Percentiles rank a stretch among this genome's conserved stretches.
Conservation (phyloP, 495 filamentous ascomycete genomes). For the Hyaloscypha hepaticicola region DNA sequence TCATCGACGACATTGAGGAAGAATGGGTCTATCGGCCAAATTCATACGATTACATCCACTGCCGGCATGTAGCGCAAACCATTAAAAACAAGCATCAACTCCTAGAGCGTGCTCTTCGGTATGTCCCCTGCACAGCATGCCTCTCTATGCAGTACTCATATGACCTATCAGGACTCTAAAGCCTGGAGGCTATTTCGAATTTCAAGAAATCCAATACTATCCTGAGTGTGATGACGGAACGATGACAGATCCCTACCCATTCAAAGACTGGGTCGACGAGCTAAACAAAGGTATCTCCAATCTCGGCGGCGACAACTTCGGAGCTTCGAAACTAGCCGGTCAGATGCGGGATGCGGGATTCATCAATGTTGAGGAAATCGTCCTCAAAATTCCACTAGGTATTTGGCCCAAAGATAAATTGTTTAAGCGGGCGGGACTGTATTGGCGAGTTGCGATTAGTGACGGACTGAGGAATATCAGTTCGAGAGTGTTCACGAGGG, state of each 20-base stretch:
- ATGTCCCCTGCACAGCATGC: background rate
- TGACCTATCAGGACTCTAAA: constrained; percentile 32
- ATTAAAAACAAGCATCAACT: background rate
- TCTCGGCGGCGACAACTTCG: constrained; percentile 7
- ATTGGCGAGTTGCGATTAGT: background rate
- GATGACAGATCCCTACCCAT: constrained; percentile 29
- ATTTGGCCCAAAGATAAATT: constrained; percentile 6
- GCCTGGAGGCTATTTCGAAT: constrained; percentile 55
- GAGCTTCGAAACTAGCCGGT: constrained; percentile 1
- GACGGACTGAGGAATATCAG: background rate
- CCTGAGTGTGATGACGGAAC: constrained; percentile 45
- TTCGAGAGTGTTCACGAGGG: background rate
- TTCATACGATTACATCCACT: background rate
- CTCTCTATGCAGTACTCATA: too few relatives aligned
- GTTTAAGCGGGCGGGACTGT: constrained; percentile 1
- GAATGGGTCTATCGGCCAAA: background rate
- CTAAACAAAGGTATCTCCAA: background rate
- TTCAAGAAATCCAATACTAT: constrained; percentile 38
- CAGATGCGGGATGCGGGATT: constrained; percentile 2
- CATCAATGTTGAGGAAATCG: background rate
- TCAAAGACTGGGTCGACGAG: background rate
- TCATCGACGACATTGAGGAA: constrained; percentile 2
- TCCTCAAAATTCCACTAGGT: constrained; percentile 5
- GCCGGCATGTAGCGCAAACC: background rate
- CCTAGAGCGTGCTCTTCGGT: background rate